phyloP scores from a whole-genome alignment of 768 basidiomycete species.

The Inosperma sp. region DNA sequence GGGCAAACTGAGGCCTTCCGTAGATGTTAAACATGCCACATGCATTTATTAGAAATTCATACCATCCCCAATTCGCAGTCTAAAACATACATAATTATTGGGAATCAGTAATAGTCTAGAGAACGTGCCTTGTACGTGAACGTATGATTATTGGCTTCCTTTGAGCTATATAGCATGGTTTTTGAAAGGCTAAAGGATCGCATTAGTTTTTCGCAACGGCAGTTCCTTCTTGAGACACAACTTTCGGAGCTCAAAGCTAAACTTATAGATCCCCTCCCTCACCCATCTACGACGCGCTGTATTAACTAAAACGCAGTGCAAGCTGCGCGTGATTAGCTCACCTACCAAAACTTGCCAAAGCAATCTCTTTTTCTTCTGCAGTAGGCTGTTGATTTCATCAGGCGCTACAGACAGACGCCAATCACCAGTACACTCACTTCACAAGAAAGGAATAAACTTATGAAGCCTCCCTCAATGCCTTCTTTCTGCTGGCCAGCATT shows the following conservation, averaged over 20 bases:
- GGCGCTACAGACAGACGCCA: constrained; percentile 1
- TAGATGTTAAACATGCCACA: not conserved
- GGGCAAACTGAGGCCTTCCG: constrained; percentile 77
- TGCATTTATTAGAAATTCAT: constrained; percentile 11
- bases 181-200: constrained; percentile 35
- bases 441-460: constrained; percentile 78
- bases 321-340: constrained; percentile 22
- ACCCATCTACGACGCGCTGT: constrained; percentile 52
- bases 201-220: not conserved
- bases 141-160: constrained; percentile 79
- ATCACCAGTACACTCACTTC: constrained; percentile 49
- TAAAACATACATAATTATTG: constrained; percentile 20
- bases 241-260: constrained; percentile 80
- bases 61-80: constrained; percentile 91
- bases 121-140: constrained; percentile 58
- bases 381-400: constrained; percentile 52
- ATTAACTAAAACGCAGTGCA: not conserved
- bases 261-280: constrained; percentile 82
- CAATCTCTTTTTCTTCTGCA: constrained; percentile 64
- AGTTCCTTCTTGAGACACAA: constrained; percentile 19
- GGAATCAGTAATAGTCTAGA: not conserved
- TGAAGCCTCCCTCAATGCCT: constrained; percentile 46
- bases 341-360: constrained; percentile 56
- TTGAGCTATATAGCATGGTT: constrained; percentile 51
- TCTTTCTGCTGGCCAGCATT: constrained; percentile 68